These are phyloP conservation scores for Escovopsis sp. DNA, from an alignment of 2,329 filamentous ascomycete species.

Conservation along the genomic window DNA sequence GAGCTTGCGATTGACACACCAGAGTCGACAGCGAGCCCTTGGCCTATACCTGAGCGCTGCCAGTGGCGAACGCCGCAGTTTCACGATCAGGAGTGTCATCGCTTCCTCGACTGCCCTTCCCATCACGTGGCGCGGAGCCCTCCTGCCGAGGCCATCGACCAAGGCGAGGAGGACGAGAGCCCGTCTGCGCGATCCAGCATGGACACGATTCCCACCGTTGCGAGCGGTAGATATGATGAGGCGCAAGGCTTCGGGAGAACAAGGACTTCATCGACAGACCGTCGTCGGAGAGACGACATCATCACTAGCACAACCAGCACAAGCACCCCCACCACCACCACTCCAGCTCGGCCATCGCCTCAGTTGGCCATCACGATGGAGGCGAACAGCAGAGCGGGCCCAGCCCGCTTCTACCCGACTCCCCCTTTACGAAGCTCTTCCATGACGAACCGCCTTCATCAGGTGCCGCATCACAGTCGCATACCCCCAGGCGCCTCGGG, in stretches of 20 bases:
- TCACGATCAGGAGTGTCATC: conserved; percentile 29
- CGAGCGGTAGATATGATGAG: neutral
- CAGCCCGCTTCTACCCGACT: neutral
- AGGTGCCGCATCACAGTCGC: neutral
- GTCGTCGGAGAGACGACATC: neutral
- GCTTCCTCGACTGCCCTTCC: conserved; percentile 34
- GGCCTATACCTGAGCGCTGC: conserved; percentile 13
- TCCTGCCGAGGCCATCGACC: conserved; percentile 13
- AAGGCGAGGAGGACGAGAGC: conserved; percentile 3
- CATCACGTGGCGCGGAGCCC: conserved; percentile 26
- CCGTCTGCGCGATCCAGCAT: conserved; percentile 1
- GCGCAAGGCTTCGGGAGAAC: neutral
- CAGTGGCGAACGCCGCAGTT: conserved; percentile 24
- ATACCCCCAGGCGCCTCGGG: neutral
- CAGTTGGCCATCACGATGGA: conserved; percentile 1
- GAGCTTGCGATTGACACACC: conserved; percentile 8
- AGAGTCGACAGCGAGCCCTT: conserved; percentile 16
- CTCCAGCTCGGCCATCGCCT: neutral
- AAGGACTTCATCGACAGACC: neutral
- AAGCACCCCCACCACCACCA: neutral
- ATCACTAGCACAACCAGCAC: neutral
- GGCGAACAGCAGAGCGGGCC: neutral
- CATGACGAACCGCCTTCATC: neutral
- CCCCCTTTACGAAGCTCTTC: conserved; percentile 10
- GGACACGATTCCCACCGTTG: conserved; percentile 1